Conservation (phyloP, 192 early-diverging fungal species). For the Gaertneriomyces semiglobifer region DNA sequence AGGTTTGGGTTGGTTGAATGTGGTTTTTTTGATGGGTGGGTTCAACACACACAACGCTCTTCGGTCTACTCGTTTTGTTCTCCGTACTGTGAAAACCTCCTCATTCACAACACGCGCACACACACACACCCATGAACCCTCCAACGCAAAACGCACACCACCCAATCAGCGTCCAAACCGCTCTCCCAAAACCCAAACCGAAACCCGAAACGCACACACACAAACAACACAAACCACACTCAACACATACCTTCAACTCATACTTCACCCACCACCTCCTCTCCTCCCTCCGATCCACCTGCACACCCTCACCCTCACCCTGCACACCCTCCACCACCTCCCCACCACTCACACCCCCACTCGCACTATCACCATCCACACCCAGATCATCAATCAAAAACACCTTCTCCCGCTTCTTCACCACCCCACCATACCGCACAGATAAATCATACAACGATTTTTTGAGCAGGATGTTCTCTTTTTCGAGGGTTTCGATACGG, state of each 20-base stretch:
- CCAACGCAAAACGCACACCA: not conserved
- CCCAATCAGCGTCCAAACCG: not conserved
- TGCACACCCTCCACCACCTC: not conserved
- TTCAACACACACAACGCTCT: no score
- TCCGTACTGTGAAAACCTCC: no score
- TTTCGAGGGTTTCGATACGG: slow-evolving; percentile 57
- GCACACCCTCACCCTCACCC: not conserved
- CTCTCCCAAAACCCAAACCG: not conserved
- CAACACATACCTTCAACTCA: slow-evolving; percentile 62
- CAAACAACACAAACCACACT: not conserved
- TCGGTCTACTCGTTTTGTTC: no score
- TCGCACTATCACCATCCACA: not conserved
- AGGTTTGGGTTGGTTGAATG: no score
- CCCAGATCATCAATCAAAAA: slow-evolving; percentile 9
- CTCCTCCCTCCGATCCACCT: slow-evolving; percentile 37
- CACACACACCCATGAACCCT: no score
- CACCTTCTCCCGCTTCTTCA: slow-evolving; percentile 24
- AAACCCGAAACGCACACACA: not conserved
- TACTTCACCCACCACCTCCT: slow-evolving; percentile 60
- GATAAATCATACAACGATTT: slow-evolving; percentile 81
- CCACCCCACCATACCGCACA: slow-evolving; percentile 54
- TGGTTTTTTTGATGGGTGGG: no score
- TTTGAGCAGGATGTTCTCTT: slow-evolving; percentile 76
- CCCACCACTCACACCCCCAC: not conserved
- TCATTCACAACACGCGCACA: no score